These are phyloP conservation scores for Punica granatum DNA, from an alignment of 345 rosid species.

Conservation along the genomic window DNA sequence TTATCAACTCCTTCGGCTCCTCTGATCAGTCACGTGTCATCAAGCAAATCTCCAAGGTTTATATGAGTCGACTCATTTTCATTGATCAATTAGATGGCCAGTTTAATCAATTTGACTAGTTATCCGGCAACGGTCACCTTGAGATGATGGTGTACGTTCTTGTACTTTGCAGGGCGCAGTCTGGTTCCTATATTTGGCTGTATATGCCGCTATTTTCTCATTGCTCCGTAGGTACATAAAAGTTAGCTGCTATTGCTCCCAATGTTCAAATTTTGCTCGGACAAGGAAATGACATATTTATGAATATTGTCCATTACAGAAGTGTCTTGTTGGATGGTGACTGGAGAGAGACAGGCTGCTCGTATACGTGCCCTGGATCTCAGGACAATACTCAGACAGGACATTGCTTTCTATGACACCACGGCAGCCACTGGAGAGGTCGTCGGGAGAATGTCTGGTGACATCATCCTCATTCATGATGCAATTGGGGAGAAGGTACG, in stretches of 20 bases:
- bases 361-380: neutral
- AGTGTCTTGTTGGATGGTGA: neutral
- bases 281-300: too few species aligned
- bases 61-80: too few species aligned
- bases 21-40: constrained; percentile 29
- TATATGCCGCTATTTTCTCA: constrained; percentile 35
- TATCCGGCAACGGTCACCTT: too few species aligned
- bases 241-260: neutral
- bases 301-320: too few species aligned
- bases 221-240: constrained; percentile 56
- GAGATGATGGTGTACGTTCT: too few species aligned
- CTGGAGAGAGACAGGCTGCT: too few species aligned
- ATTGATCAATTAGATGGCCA: too few species aligned
- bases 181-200: constrained; percentile 50
- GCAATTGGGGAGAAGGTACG: constrained; percentile 4
- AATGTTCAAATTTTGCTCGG: too few species aligned
- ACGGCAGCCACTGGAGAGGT: neutral
- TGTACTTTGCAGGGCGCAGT: constrained; percentile 59
- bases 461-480: constrained; percentile 3
- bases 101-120: too few species aligned
- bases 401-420: neutral
- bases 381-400: neutral
- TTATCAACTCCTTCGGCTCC: constrained; percentile 50
- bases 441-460: neutral
- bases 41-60: constrained; percentile 45